These are phyloP conservation scores for Smithsoniella earleae DNA, from an alignment of 163 green algal species.

Conservation along the genomic window DNA sequence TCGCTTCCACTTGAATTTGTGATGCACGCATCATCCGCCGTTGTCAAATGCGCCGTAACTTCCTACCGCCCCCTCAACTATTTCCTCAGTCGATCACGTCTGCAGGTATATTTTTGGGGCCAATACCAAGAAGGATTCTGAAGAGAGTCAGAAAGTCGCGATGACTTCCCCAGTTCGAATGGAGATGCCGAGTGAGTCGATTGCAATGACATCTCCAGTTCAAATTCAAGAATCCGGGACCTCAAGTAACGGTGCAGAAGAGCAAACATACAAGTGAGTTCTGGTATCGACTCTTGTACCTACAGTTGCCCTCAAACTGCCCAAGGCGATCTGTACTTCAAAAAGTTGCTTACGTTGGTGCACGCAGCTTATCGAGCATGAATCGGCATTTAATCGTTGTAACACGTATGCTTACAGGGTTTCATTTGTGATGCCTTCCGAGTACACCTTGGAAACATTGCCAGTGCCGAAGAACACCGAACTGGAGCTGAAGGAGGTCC, in stretches of 20 bases:
- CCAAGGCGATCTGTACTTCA: no score
- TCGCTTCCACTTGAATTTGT: no score
- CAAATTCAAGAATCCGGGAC: not conserved
- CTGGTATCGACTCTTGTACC: not conserved
- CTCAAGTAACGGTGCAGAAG: not conserved
- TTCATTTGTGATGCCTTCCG: conserved; percentile 25
- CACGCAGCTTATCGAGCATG: no score
- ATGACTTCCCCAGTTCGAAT: conserved; percentile 14
- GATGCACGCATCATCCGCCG: no score
- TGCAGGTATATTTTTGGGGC: conserved; percentile 26
- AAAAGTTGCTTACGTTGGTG: no score
- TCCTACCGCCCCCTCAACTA: no score
- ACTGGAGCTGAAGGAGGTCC: conserved; percentile 23
- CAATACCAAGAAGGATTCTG: conserved; percentile 1
- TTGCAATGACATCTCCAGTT: conserved; percentile 16
- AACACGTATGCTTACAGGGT: no score
- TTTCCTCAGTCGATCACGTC: not conserved
- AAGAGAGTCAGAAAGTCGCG: conserved; percentile 18
- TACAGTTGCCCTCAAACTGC: no score
- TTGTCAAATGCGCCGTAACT: no score
- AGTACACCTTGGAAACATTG: not conserved
- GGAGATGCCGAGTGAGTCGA: conserved; percentile 14
- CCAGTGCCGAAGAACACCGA: conserved; percentile 23
- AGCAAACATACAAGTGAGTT: conserved; percentile 5
- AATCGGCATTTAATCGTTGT: no score